Base-by-base conservation (phyloP, 169 alveolate genomes). In the Plasmodium gallinaceum region DNA sequence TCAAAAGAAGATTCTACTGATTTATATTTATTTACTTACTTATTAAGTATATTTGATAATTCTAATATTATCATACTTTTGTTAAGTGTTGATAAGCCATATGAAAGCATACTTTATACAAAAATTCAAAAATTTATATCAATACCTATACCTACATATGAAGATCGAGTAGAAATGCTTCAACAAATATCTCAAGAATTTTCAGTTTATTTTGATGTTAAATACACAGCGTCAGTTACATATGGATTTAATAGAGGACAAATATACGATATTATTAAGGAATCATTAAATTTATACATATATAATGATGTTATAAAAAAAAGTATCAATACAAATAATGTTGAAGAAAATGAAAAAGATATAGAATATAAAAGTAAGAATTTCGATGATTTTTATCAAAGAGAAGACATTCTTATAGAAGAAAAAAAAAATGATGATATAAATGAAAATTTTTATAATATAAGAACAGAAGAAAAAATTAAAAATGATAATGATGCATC, bases 231-330 rank as follows among this genome's bases (percentile, higher is more conserved):
- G 32, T 43, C 90, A 3, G 51, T 80, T 66, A 80, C 90, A 4
- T 80, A 80, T 26, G 90, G 90, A 24, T 80, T 80, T 57, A 70
- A 66, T 43, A 70, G 83, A 42, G 90, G 83, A n/a, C 80, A 80
- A 26, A 43, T 80, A 26, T 80, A 54, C 26, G 90, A 80, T 37
- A 65, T 80, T 18, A 32, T 70, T 2, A 80, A 80, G 14, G 90
- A 80, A 58, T 65, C 83, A 6, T 16, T 52, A 45, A 80, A 80
- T 42, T 12, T 80, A 16, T 80, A 16, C 45, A 37, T 80, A 80
- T 80, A 80, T 52, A 70, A 52, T 51, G 14, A 80, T 39, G 60
- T 68, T 10, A 2, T 39, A 22, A 22, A 1, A 42, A 46, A 43
- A 22, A 3, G 43, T 0, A n/a, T 16, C 5, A 16, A 52, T 18